Evolutionary conservation across 2,329 filamentous ascomycete species (phyloP).

Genomic region (Zelopaecilomyces penicillatus): DNA sequence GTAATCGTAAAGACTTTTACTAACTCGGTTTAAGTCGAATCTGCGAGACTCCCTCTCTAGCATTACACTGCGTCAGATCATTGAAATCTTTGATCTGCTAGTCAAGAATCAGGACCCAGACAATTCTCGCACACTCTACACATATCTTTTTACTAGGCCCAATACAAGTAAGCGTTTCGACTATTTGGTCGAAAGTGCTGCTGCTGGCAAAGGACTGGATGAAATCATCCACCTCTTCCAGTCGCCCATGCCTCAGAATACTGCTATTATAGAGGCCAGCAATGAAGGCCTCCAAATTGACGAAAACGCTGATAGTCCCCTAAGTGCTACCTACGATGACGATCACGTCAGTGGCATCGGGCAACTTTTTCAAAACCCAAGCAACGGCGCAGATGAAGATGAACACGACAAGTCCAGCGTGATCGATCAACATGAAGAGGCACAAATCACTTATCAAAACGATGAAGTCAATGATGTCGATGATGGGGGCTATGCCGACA

Average conservation of each 20-base stretch:
- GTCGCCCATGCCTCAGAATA: conserved; percentile 12
- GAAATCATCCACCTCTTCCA: conserved; percentile 33
- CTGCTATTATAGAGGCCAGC: conserved; percentile 1
- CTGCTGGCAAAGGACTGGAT: conserved; percentile 31
- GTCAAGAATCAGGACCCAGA: conserved; percentile 36
- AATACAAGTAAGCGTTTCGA: conserved; percentile 31
- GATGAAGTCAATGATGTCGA: too few species aligned
- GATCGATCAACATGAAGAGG: too few species aligned
- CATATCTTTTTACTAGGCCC: conserved; percentile 33
- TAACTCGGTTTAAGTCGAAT: conserved; percentile 27
- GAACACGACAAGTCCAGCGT: background rate
- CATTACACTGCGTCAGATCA: conserved; percentile 32
- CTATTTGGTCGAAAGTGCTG: conserved; percentile 32
- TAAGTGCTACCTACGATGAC: background rate
- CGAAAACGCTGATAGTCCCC: background rate
- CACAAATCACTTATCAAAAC: too few species aligned
- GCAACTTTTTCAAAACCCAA: background rate
- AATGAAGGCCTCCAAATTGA: background rate
- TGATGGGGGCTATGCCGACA: background rate
- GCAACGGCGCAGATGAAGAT: background rate
- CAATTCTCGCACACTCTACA: conserved; percentile 30
- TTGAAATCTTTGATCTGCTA: conserved; percentile 34
- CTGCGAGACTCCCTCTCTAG: conserved; percentile 24
- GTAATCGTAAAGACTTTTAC: background rate
- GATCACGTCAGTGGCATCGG: background rate